Evolutionary conservation across 1,139 yeast genomes (phyloP).

Genomic region (Scheffersomyces segobiensis): DNA sequence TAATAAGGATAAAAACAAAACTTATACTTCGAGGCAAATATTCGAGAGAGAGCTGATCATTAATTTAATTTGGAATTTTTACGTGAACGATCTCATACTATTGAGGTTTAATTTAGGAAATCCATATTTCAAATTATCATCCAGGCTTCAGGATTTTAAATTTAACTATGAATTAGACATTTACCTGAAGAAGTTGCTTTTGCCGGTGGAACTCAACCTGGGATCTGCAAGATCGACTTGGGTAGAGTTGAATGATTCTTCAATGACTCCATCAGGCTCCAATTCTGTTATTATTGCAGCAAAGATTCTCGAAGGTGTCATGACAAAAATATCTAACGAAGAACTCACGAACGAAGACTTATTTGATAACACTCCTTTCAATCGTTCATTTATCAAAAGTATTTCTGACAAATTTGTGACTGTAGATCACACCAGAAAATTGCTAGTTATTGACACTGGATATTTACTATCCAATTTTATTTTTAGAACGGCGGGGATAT

Average conservation of each 20-base stretch:
- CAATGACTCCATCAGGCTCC: slow-evolving; percentile 5
- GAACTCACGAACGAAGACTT: background rate
- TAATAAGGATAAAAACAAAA: background rate
- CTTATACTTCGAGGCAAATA: slow-evolving; percentile 24
- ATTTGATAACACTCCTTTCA: background rate
- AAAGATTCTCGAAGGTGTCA: background rate
- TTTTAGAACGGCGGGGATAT: slow-evolving; percentile 2
- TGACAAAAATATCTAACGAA: background rate
- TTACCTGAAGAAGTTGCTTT: background rate
- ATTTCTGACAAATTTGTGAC: background rate
- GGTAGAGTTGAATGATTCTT: background rate
- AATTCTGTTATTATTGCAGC: slow-evolving; percentile 4
- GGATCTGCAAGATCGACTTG: background rate
- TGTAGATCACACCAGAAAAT: background rate
- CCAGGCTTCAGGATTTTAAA: background rate
- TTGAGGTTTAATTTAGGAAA: slow-evolving; percentile 38
- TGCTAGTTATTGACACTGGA: background rate
- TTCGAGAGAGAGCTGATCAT: slow-evolving; percentile 37
- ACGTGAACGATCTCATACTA: slow-evolving; percentile 29
- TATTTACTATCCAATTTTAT: slow-evolving; percentile 3
- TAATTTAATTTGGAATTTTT: slow-evolving; percentile 45
- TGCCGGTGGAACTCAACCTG: background rate
- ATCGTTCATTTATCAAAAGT: background rate
- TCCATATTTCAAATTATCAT: slow-evolving; percentile 33
- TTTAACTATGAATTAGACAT: background rate